Conservation (phyloP, 495 filamentous ascomycete genomes). For the Lineolata rhizophorae region DNA sequence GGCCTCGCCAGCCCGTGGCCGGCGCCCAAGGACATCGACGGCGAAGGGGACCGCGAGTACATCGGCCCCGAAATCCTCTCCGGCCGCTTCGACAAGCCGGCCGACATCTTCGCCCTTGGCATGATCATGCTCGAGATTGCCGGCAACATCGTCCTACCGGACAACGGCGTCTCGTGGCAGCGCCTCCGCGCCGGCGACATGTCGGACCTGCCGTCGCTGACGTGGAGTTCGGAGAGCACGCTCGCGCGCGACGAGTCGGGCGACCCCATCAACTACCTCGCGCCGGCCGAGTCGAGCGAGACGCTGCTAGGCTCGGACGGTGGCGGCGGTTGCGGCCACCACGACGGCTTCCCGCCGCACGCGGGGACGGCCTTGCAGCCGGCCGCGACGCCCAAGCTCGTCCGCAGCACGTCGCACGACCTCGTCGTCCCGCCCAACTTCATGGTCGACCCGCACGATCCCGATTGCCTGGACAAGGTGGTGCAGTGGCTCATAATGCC, state of each 20-base stretch:
- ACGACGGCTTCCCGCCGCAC: constrained; percentile 3
- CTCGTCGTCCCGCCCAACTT: constrained; percentile 59
- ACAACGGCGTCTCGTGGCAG: constrained; percentile 79
- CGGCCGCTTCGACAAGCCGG: constrained; percentile 68
- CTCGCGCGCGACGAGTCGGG: constrained; percentile 58
- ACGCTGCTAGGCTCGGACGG: constrained; percentile 4
- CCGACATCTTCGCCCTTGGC: constrained; percentile 83
- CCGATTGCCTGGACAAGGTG: constrained; percentile 57
- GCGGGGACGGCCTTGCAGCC: not conserved
- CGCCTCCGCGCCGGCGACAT: constrained; percentile 70
- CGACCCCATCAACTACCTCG: constrained; percentile 25
- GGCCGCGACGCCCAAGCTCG: not conserved
- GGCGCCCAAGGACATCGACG: constrained; percentile 50
- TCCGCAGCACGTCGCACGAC: constrained; percentile 21
- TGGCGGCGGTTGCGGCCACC: constrained; percentile 6
- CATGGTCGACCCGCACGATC: constrained; percentile 52
- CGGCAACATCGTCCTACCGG: constrained; percentile 73
- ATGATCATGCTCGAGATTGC: constrained; percentile 87
- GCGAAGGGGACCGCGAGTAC: constrained; percentile 89
- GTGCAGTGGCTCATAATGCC: constrained; percentile 77
- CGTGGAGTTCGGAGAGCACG: constrained; percentile 46
- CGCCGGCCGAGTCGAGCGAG: constrained; percentile 2
- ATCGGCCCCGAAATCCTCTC: constrained; percentile 78
- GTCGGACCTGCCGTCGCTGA: constrained; percentile 64
- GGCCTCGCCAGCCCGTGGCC: constrained; percentile 75